A percentile compares a stretch with the other conserved stretches of the same genome.
phyloP scores from a whole-genome alignment of 371 early-diverging fungal genomes.

The Entomophthora muscae region DNA sequence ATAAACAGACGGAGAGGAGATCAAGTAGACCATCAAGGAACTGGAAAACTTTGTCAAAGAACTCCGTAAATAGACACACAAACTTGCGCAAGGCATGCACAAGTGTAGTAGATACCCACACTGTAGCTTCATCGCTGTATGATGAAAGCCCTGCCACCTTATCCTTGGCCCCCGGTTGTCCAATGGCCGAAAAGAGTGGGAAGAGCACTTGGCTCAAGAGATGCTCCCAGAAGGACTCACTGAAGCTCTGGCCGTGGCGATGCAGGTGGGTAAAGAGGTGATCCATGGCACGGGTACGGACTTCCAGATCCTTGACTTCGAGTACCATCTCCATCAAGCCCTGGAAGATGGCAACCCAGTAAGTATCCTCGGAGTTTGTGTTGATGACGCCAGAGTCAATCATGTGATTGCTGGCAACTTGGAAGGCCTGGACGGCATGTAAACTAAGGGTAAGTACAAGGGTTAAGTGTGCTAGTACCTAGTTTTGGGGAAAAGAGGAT shows the following conservation, averaged over 20 bases:
- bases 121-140: slow-evolving; percentile 23
- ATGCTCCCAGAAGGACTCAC: slow-evolving; percentile 65
- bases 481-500: slow-evolving; percentile 17
- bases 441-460: background rate
- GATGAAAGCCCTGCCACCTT: background rate
- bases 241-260: slow-evolving; percentile 40
- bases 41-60: slow-evolving; percentile 43
- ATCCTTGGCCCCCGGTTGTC: slow-evolving; percentile 17
- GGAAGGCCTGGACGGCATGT: slow-evolving; percentile 2
- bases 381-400: slow-evolving; percentile 3
- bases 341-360: slow-evolving; percentile 73
- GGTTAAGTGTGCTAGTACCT: slow-evolving; percentile 12
- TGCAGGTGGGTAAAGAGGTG: slow-evolving; percentile 69
- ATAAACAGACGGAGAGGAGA: slow-evolving; percentile 60
- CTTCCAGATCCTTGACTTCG: slow-evolving; percentile 75
- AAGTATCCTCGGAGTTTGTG: slow-evolving; percentile 15
- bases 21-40: slow-evolving; percentile 61
- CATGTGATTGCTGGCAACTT: slow-evolving; percentile 6
- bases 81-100: slow-evolving; percentile 77
- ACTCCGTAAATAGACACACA: slow-evolving; percentile 63
- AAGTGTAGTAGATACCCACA: slow-evolving; percentile 37
- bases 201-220: slow-evolving; percentile 68
- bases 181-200: slow-evolving; percentile 44
- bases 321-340: slow-evolving; percentile 74
- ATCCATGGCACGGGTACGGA: slow-evolving; percentile 65